Base-by-base conservation (phyloP, 2,329 filamentous ascomycete genomes). In the Sporothrix phasma region DNA sequence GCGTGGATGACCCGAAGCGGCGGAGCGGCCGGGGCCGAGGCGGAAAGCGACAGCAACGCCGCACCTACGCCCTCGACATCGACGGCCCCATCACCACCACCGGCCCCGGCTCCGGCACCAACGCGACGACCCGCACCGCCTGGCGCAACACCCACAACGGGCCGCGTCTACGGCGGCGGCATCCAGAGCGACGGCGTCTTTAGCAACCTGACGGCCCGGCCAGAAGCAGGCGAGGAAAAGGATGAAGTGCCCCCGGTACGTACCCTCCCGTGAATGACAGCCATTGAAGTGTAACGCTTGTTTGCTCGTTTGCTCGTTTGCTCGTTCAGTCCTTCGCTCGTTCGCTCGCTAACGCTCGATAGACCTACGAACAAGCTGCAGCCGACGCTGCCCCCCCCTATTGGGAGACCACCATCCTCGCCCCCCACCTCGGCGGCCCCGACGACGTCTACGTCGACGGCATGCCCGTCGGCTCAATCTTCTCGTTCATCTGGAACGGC, bases 351-450 rank as follows among this genome's bases (percentile, higher is more conserved):
- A n/a, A n/a, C n/a, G n/a, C n/a, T n/a, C n/a, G n/a, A n/a, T n/a
- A 97, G 90, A 92, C 93, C 41, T 99, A 99, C 75, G 94, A 99
- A 81, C 93, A 97, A 84, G 94, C 94, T 17, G 94, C 94, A 3
- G 93, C 93, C 47, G 94, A 99, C 75, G 89, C 92, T 26, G 94
- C 94, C 56, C 94, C 94, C 1, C 94, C 94, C 0, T 99, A 99
- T 76, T 99, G 94, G 94, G 94, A 99, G 79, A 99, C 94, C 5
- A 97, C 94, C 0, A 97, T 99, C 68, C 84, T 99, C 61, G 93
- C 92, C 0, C 94, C 94, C 0, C 94, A 93, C 63, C 85, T 94
- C 68, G 89, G 89, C 61, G 89, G 89, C n/a, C 85, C 87, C 45
- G 92, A 97, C 73, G 94, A 99, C 75, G 93, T 99, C 56, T 99